Evolutionary conservation across 495 filamentous ascomycete species (phyloP), one percentile per base, ranked within the genome.

Genomic region (Penicillium odoratum): DNA sequence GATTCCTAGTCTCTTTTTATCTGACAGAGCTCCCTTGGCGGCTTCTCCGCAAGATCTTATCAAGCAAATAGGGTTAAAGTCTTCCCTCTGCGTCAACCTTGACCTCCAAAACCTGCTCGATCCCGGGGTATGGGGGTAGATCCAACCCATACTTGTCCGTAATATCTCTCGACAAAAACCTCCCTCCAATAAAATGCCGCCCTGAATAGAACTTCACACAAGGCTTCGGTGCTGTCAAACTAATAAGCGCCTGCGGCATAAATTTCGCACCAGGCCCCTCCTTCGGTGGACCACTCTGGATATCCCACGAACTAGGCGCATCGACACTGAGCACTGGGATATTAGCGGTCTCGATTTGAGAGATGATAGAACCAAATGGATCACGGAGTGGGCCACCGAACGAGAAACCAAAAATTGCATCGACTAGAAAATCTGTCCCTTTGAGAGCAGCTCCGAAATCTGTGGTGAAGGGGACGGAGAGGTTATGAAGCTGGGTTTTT

Each of bases 381-480:
- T 95, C 92, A 6, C 94, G 88, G 34, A 98, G 85, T 49, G 92
- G 85, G 10, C 92, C 93, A n/a, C 86, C 86, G 76, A 98, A 98
- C 63, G 88, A 92, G 80, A 98, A 98, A 42, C 92, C 94, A 67
- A 98, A 98, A 66, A 98, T 90, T 42, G 95, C 91, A 73, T 98
- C 94, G 56, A 98, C 78, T 48, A 98, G 78, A 63, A 96, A 88
- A 67, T 95, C 83, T 21, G 88, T 79, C 46, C 84, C 76, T 58
- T 80, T 72, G 5, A 96, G 68, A 9, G 89, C 86, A 3, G 72
- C 44, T 18, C 75, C 67, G 62, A 97, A 96, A 75, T 97, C 92
- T 16, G 87, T 79, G 11, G 91, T 87, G 76, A 98, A 94, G 7
- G 91, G 91, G 49, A 98, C 79, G 8, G 86, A 80, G 58, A 97